Percentiles rank a stretch among this genome's conserved stretches.
Evolutionary conservation across 2,329 filamentous ascomycete species (phyloP).

Genomic region (Venturia pyrina): DNA sequence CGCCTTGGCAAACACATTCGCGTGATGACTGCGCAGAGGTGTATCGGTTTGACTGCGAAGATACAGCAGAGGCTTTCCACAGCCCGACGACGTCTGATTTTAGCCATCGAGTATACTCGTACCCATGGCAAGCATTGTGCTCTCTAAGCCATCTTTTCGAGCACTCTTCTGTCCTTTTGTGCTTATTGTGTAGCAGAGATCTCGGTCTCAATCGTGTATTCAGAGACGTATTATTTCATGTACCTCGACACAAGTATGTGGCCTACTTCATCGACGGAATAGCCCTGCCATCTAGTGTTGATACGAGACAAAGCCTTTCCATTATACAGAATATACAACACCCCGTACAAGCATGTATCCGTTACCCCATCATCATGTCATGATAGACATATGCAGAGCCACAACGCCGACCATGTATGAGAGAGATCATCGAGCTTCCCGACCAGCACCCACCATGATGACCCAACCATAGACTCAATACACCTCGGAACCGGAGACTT

Average conservation of each 20-base stretch:
- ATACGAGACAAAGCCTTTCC: not conserved
- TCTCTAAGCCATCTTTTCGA: not conserved
- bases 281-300: not conserved
- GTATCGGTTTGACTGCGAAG: not conserved
- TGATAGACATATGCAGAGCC: not conserved
- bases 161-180: not conserved
- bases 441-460: not conserved
- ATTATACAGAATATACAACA: not conserved
- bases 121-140: not conserved
- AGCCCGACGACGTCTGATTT: not conserved
- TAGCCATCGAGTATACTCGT: not conserved
- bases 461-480: not conserved
- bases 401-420: not conserved
- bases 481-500: not conserved
- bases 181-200: not conserved
- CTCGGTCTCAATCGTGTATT: not conserved
- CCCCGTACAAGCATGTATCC: not conserved
- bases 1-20: not conserved
- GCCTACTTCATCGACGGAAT: not conserved
- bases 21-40: not conserved
- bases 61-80: not conserved
- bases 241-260: not conserved
- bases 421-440: too few relatives aligned
- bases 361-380: not conserved
- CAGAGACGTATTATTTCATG: not conserved